A percentile compares a stretch with the other conserved stretches of the same genome.
phyloP scores from a whole-genome alignment of 345 rosid species.

The Sonneratia caseolaris region DNA sequence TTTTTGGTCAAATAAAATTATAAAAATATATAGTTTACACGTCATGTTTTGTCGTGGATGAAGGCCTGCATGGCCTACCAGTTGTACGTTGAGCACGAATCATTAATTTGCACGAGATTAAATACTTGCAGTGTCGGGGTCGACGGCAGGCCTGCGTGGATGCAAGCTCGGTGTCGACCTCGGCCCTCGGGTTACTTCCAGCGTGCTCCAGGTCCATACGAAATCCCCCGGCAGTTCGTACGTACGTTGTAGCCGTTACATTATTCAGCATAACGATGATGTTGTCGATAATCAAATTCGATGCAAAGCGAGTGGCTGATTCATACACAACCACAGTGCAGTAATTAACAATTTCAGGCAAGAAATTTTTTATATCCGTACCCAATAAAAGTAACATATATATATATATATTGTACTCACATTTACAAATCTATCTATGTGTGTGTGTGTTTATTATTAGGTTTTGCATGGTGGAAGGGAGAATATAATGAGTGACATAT shows the following conservation, averaged over 20 bases:
- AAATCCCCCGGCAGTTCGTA: not conserved
- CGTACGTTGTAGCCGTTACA: not conserved
- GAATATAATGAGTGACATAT: slow-evolving; percentile 2
- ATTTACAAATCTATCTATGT: not conserved
- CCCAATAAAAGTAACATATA: not conserved
- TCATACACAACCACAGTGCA: not conserved
- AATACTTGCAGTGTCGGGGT: no score
- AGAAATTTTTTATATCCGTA: not conserved
- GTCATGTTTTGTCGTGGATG: no score
- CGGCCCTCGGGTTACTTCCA: not conserved
- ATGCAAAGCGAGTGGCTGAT: not conserved
- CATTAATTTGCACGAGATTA: no score
- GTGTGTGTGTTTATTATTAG: not conserved
- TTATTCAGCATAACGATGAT: not conserved
- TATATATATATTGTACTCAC: not conserved
- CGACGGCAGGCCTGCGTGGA: no score
- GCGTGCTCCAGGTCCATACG: not conserved
- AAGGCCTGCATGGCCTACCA: no score
- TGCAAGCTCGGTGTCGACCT: no score
- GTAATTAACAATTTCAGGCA: not conserved
- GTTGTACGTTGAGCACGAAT: no score
- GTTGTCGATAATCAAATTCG: not conserved
- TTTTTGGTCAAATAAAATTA: no score
- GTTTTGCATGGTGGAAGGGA: not conserved
- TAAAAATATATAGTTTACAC: no score